These are phyloP conservation scores for Phytophthora nicotianae DNA, from an alignment of 352 stramenopile species.

Conservation along the genomic window DNA sequence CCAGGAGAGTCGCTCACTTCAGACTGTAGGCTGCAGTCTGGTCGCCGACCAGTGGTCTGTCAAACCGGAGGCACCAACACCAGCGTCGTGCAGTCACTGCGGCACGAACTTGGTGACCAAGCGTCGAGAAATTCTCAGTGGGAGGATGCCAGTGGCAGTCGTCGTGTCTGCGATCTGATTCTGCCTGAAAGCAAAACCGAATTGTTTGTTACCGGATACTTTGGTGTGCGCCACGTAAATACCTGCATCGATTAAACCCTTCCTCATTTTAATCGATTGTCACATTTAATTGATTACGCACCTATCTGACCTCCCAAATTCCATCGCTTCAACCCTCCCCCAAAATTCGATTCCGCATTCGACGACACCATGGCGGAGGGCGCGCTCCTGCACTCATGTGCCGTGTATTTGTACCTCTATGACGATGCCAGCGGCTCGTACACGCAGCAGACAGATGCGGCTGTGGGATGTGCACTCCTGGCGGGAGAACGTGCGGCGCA, in stretches of 20 bases:
- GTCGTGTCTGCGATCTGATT: neutral
- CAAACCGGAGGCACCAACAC: neutral
- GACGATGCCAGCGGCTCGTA: conserved; percentile 57
- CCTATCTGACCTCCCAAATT: conserved; percentile 3
- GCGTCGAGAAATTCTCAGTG: neutral
- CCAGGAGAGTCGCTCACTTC: conserved; percentile 16
- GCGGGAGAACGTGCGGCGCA: conserved; percentile 9
- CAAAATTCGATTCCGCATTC: neutral
- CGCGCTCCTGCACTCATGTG: conserved; percentile 67
- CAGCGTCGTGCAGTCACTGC: neutral
- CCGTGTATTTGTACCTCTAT: conserved; percentile 78
- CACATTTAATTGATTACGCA: conserved; percentile 10
- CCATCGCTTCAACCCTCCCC: conserved; percentile 18
- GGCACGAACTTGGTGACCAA: neutral
- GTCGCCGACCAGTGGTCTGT: neutral
- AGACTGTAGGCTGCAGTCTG: neutral
- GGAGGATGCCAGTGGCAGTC: neutral
- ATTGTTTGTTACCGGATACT: neutral
- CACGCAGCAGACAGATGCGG: conserved; percentile 60
- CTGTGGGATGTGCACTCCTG: conserved; percentile 68
- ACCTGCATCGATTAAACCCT: neutral
- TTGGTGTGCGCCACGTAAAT: neutral
- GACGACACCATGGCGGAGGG: conserved; percentile 45
- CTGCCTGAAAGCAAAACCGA: neutral
- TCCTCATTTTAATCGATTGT: neutral